Conservation (phyloP, 2,329 filamentous ascomycete genomes). For the Monosporascus sp. region DNA sequence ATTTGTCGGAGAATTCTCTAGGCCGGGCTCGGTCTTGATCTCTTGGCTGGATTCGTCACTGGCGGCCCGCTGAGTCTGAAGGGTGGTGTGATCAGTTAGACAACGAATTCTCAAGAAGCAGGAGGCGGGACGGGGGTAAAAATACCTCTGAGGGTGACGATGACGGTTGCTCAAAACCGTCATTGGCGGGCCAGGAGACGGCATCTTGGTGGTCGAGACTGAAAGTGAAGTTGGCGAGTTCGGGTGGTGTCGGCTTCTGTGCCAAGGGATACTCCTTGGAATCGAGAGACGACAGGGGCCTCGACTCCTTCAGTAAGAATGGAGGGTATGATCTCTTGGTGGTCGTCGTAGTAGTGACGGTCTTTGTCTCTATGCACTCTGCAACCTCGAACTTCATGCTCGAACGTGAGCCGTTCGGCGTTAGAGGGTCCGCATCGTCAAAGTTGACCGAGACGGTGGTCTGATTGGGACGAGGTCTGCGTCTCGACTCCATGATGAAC, state of each 20-base stretch:
- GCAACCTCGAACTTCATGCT: slow-evolving; percentile 52
- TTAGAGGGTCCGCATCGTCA: slow-evolving; percentile 32
- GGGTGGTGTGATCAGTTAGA: slow-evolving; percentile 11
- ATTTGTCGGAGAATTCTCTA: slow-evolving; percentile 27
- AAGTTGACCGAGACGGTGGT: slow-evolving; percentile 43
- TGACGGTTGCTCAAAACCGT: slow-evolving; percentile 13
- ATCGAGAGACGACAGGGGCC: slow-evolving; percentile 67
- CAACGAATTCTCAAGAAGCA: background rate
- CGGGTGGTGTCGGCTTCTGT: slow-evolving; percentile 71
- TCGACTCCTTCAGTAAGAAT: slow-evolving; percentile 70
- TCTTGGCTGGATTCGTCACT: slow-evolving; percentile 17
- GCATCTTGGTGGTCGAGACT: slow-evolving; percentile 58
- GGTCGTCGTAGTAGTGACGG: slow-evolving; percentile 85
- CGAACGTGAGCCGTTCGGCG: slow-evolving; percentile 27
- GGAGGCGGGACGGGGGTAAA: background rate
- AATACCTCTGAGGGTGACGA: slow-evolving; percentile 15
- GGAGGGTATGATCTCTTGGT: slow-evolving; percentile 81
- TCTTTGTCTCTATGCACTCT: slow-evolving; percentile 63
- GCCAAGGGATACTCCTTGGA: slow-evolving; percentile 88
- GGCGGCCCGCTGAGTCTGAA: slow-evolving; percentile 19
- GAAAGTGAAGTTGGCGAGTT: slow-evolving; percentile 72
- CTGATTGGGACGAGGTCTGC: slow-evolving; percentile 32
- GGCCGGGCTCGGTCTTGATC: slow-evolving; percentile 25
- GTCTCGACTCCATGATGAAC: slow-evolving; percentile 13
- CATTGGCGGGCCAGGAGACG: slow-evolving; percentile 23